These are phyloP conservation scores for Terana coerulea DNA, from an alignment of 768 basidiomycete species.

Conservation along the genomic window DNA sequence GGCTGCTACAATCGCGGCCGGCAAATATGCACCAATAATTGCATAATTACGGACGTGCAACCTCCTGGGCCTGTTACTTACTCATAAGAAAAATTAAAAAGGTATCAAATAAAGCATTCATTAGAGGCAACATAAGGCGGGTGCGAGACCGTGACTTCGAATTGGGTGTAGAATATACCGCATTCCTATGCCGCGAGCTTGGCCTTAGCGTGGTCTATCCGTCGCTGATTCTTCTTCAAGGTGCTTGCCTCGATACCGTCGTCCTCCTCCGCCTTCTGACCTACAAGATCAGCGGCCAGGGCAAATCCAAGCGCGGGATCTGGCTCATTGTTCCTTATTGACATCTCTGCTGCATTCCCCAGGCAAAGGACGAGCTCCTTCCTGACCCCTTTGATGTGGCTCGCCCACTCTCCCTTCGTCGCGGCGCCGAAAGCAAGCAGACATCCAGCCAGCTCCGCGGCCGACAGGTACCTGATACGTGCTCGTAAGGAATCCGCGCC, in stretches of 20 bases:
- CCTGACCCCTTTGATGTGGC: slow-evolving; percentile 22
- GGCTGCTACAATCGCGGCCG: too few relatives aligned
- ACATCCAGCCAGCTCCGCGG: slow-evolving; percentile 31
- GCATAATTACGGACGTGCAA: too few relatives aligned
- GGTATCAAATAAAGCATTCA: too few relatives aligned
- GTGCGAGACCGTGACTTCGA: too few relatives aligned
- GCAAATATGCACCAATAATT: too few relatives aligned
- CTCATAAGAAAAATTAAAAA: too few relatives aligned
- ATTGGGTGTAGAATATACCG: too few relatives aligned
- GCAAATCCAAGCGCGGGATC: slow-evolving; percentile 1
- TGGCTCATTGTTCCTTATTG: slow-evolving; percentile 17
- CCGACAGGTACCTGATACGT: neutral
- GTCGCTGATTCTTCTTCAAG: neutral
- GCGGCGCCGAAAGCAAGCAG: slow-evolving; percentile 28
- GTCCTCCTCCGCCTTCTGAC: neutral
- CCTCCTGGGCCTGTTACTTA: too few relatives aligned
- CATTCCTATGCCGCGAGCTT: too few relatives aligned
- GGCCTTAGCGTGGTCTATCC: neutral
- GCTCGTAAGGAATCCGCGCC: neutral
- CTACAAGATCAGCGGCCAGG: neutral
- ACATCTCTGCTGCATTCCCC: slow-evolving; percentile 36
- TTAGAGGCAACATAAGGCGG: too few relatives aligned
- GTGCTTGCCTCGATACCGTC: neutral
- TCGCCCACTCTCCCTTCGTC: slow-evolving; percentile 17
- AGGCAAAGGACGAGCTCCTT: slow-evolving; percentile 30